Conservation (phyloP, 805 yeast species). For the Priceomyces haplophilus region DNA sequence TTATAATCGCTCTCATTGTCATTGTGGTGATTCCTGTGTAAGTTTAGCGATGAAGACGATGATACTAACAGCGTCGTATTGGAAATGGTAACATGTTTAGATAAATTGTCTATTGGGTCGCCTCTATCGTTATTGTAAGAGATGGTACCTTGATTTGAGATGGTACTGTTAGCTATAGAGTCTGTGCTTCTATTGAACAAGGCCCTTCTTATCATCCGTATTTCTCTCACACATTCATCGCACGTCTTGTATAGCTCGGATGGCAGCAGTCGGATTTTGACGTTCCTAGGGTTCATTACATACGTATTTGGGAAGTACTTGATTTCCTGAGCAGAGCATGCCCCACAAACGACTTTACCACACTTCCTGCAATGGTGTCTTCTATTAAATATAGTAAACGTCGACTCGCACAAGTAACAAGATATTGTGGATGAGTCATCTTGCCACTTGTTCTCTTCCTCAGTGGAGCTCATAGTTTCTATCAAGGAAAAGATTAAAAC, state of each 20-base stretch:
- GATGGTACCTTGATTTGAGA: background rate
- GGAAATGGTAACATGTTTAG: constrained; percentile 20
- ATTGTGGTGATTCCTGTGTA: constrained; percentile 7
- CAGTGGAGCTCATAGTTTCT: constrained; percentile 2
- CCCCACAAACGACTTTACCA: constrained; percentile 74
- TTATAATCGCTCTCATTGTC: constrained; percentile 30
- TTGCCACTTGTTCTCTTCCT: constrained; percentile 59
- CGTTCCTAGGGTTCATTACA: constrained; percentile 54
- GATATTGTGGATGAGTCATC: constrained; percentile 50
- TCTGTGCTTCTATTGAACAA: constrained; percentile 15
- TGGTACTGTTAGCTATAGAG: background rate
- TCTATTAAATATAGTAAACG: constrained; percentile 61
- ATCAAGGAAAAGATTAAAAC: background rate
- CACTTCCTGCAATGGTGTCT: constrained; percentile 84
- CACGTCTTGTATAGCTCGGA: constrained; percentile 70
- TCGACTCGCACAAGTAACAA: constrained; percentile 55
- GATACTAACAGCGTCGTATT: constrained; percentile 17
- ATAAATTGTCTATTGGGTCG: constrained; percentile 11
- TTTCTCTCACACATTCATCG: constrained; percentile 64
- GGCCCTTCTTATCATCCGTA: constrained; percentile 47
- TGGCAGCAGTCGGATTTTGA: constrained; percentile 46
- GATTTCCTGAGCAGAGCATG: constrained; percentile 55
- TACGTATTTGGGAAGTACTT: constrained; percentile 58
- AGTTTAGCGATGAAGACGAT: constrained; percentile 19
- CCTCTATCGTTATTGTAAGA: constrained; percentile 14